Percentiles rank a stretch among this genome's conserved stretches.
These are phyloP conservation scores for Aureobasidium vineae DNA, from an alignment of 2,329 filamentous ascomycete genomes.

Conservation along the genomic window DNA sequence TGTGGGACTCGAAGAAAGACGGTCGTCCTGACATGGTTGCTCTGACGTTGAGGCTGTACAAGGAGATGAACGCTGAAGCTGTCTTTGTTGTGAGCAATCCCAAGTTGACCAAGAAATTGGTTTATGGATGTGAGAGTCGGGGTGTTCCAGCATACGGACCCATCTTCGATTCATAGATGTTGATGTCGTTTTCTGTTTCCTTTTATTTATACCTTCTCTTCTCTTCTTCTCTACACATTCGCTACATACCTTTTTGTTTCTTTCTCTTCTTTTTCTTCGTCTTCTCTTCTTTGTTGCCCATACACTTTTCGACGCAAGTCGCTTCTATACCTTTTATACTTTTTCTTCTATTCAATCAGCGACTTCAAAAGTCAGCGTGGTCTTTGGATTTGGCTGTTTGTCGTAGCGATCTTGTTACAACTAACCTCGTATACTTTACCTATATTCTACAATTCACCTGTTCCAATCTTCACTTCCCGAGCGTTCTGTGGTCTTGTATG, in stretches of 20 bases:
- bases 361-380: background rate
- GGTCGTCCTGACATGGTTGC: constrained; percentile 62
- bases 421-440: background rate
- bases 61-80: constrained; percentile 57
- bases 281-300: background rate
- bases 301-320: background rate
- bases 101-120: constrained; percentile 63
- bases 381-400: background rate
- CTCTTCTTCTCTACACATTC: background rate
- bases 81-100: constrained; percentile 73
- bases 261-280: background rate
- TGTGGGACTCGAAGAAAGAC: constrained; percentile 57
- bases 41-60: constrained; percentile 53
- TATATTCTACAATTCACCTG: background rate
- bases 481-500: background rate
- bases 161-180: constrained; percentile 64
- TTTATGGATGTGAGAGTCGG: constrained; percentile 65
- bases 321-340: background rate
- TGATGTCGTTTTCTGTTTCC: background rate
- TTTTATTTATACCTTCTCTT: background rate
- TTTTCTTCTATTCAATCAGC: background rate
- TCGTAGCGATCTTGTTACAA: background rate
- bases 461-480: background rate
- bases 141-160: constrained; percentile 68
- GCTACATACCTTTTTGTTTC: background rate